phyloP scores from a whole-genome alignment of 2,329 filamentous ascomycete genomes.

The Sporothrix variecibatus region DNA sequence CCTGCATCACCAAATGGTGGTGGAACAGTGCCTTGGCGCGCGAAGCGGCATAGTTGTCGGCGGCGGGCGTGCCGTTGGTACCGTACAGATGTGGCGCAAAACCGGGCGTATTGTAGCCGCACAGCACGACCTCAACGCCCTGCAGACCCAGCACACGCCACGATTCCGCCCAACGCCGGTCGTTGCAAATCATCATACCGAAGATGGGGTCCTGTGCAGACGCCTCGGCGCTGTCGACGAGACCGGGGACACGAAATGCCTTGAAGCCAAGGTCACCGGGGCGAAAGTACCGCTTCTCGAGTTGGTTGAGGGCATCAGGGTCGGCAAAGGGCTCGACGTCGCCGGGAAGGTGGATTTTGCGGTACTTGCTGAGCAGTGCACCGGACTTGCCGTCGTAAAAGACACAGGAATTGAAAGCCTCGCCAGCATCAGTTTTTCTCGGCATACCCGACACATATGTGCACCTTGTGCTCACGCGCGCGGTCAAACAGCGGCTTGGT shows the following conservation, averaged over 20 bases:
- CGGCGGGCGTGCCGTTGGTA: constrained; percentile 54
- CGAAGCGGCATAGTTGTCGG: constrained; percentile 40
- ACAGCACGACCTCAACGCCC: constrained; percentile 48
- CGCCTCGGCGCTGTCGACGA: constrained; percentile 44
- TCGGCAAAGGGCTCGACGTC: constrained; percentile 53
- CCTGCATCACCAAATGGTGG: constrained; percentile 52
- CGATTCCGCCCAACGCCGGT: constrained; percentile 54
- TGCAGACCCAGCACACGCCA: constrained; percentile 55
- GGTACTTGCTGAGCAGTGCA: constrained; percentile 52
- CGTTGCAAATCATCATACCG: constrained; percentile 58
- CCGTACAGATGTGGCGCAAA: constrained; percentile 50
- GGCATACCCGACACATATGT: constrained; percentile 56
- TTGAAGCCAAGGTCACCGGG: constrained; percentile 56
- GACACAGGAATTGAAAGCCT: constrained; percentile 50
- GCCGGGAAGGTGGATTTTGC: constrained; percentile 58
- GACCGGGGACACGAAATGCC: constrained; percentile 53
- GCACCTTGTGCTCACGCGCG: constrained; percentile 49
- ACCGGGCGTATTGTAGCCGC: constrained; percentile 52
- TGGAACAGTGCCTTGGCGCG: constrained; percentile 53
- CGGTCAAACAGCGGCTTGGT: constrained; percentile 52
- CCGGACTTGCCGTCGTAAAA: constrained; percentile 51
- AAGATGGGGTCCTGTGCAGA: constrained; percentile 51
- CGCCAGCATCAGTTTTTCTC: constrained; percentile 44
- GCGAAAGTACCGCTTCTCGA: constrained; percentile 58
- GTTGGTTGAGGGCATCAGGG: constrained; percentile 50